Conservation (phyloP, 179 eudicot species). For the Gypsophila paniculata region DNA sequence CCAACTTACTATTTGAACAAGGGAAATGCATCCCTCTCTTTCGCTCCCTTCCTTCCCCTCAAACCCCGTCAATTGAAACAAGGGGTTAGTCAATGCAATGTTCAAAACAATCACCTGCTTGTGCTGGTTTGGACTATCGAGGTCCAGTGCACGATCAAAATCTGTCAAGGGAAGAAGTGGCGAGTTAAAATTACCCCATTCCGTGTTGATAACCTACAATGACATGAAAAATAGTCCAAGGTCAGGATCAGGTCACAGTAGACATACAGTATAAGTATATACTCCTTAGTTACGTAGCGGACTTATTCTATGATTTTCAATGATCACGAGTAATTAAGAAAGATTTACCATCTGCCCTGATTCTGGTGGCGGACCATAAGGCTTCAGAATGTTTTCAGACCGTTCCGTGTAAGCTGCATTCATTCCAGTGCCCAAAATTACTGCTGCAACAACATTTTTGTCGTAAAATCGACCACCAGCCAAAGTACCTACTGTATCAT, state of each 20-base stretch:
- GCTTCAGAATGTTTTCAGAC: conserved; percentile 59
- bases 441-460: conserved; percentile 73
- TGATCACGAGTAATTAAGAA: neutral
- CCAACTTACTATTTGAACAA: neutral
- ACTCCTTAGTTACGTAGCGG: neutral
- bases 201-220: conserved; percentile 59
- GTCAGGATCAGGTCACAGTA: neutral
- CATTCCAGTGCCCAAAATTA: conserved; percentile 83
- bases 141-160: conserved; percentile 61
- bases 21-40: neutral
- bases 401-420: conserved; percentile 87
- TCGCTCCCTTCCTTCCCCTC: no score
- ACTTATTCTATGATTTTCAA: neutral
- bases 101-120: conserved; percentile 53
- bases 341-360: conserved; percentile 65
- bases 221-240: neutral
- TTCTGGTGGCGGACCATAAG: conserved; percentile 49
- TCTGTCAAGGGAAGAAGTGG: conserved; percentile 59
- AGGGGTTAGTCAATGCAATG: conserved; percentile 8
- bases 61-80: no score
- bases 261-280: neutral
- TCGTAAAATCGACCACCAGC: conserved; percentile 73
- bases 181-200: conserved; percentile 67
- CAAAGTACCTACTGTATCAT: conserved; percentile 84
- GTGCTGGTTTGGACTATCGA: conserved; percentile 55